These are phyloP conservation scores for Tolypocladium ophioglossoides DNA, from an alignment of 2,329 filamentous ascomycete species.

Conservation along the genomic window DNA sequence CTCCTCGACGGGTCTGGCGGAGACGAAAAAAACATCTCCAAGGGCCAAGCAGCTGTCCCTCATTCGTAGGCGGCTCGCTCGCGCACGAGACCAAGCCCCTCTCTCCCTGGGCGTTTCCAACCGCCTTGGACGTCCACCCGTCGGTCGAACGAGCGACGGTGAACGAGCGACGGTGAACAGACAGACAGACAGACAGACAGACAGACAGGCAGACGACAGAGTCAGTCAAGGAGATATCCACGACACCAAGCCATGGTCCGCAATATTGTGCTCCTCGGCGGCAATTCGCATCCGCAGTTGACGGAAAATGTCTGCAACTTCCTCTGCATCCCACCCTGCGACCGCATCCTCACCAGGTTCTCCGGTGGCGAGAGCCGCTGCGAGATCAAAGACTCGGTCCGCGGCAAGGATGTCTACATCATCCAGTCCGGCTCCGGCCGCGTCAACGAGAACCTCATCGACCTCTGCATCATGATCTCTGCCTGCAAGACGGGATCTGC, in stretches of 20 bases:
- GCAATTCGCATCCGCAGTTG: constrained; percentile 83
- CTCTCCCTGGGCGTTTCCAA: background rate
- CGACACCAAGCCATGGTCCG: constrained; percentile 59
- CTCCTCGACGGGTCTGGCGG: constrained; percentile 3
- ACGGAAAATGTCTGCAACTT: constrained; percentile 80
- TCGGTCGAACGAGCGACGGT: background rate
- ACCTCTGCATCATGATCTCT: constrained; percentile 96
- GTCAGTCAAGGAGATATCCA: background rate
- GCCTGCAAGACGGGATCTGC: constrained; percentile 93
- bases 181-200: background rate
- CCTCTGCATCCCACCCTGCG: constrained; percentile 75
- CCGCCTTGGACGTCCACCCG: background rate
- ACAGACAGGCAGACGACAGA: background rate
- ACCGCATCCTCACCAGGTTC: constrained; percentile 83
- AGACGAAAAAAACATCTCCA: constrained; percentile 6
- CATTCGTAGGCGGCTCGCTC: background rate
- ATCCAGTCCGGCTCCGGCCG: constrained; percentile 87
- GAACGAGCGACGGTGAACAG: background rate
- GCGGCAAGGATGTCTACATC: constrained; percentile 98
- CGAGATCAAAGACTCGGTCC: constrained; percentile 91
- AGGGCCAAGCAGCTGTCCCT: constrained; percentile 1
- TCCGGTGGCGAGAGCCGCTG: constrained; percentile 90
- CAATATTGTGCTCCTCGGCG: constrained; percentile 88
- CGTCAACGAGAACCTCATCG: constrained; percentile 94
- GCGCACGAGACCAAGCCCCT: background rate